Percentiles rank a stretch among this genome's conserved stretches.
Evolutionary conservation across 495 filamentous ascomycete species (phyloP).

Genomic region (Copromyces sp.): DNA sequence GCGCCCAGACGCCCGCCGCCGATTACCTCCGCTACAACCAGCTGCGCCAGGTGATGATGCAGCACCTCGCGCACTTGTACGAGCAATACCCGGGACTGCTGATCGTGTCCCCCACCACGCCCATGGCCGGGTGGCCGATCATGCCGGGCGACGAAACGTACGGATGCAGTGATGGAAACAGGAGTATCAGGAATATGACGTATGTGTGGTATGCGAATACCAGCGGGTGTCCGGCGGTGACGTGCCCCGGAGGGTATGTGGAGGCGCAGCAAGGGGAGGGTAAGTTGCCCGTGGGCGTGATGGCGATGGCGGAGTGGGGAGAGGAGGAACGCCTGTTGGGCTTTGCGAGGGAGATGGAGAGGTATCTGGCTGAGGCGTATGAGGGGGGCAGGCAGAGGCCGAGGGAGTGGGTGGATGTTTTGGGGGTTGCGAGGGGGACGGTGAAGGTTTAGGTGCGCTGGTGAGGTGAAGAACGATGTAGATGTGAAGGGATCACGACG

Average conservation of each 20-base stretch:
- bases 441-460: background rate
- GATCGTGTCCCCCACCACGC: conserved; percentile 70
- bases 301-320: conserved; percentile 88
- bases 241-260: conserved; percentile 64
- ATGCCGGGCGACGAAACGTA: conserved; percentile 39
- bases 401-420: conserved; percentile 33
- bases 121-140: conserved; percentile 63
- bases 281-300: conserved; percentile 63
- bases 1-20: conserved; percentile 48
- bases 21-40: conserved; percentile 70
- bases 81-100: conserved; percentile 62
- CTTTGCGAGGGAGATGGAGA: conserved; percentile 63
- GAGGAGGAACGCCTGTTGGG: conserved; percentile 66
- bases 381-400: conserved; percentile 30
- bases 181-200: conserved; percentile 67
- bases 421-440: conserved; percentile 19
- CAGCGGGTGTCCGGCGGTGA: conserved; percentile 69
- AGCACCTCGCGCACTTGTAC: conserved; percentile 67
- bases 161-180: conserved; percentile 66
- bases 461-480: background rate
- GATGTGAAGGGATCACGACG: background rate
- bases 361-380: conserved; percentile 27
- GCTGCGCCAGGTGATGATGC: conserved; percentile 69
- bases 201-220: conserved; percentile 86
- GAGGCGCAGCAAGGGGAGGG: conserved; percentile 37